Evolutionary conservation across 2,329 filamentous ascomycete species (phyloP).

Genomic region (Cladosporium oxysporum): DNA sequence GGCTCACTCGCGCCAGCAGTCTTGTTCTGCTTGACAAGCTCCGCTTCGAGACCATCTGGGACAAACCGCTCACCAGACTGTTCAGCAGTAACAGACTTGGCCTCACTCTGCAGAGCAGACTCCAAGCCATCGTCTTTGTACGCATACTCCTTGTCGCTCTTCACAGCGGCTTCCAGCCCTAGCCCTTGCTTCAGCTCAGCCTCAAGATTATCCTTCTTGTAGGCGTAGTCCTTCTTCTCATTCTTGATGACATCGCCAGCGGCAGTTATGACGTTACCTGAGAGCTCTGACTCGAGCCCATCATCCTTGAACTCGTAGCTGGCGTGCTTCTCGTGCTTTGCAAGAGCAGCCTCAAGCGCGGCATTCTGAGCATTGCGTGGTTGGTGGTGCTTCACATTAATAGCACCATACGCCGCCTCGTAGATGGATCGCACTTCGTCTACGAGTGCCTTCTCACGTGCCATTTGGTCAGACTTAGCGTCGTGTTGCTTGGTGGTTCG

Average conservation of each 20-base stretch:
- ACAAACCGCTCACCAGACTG: background rate
- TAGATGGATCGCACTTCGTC: constrained; percentile 45
- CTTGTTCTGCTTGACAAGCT: constrained; percentile 14
- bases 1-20: background rate
- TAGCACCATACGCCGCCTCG: constrained; percentile 45
- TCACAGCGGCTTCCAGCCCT: background rate
- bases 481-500: constrained; percentile 23
- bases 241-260: background rate
- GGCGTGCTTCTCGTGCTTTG: constrained; percentile 28
- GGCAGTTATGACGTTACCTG: background rate
- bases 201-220: constrained; percentile 9
- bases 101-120: background rate
- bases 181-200: background rate
- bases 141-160: constrained; percentile 5
- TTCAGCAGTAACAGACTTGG: background rate
- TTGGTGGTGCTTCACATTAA: constrained; percentile 33
- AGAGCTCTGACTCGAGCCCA: constrained; percentile 28
- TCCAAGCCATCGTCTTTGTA: constrained; percentile 21
- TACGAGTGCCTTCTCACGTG: constrained; percentile 38
- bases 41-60: constrained; percentile 13
- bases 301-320: constrained; percentile 27
- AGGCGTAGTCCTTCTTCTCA: background rate
- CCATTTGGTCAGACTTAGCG: constrained; percentile 30
- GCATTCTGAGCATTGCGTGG: background rate
- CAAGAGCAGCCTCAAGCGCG: constrained; percentile 28